Conservation (phyloP, 2,329 filamentous ascomycete species). For the Paraphoma sp. region DNA sequence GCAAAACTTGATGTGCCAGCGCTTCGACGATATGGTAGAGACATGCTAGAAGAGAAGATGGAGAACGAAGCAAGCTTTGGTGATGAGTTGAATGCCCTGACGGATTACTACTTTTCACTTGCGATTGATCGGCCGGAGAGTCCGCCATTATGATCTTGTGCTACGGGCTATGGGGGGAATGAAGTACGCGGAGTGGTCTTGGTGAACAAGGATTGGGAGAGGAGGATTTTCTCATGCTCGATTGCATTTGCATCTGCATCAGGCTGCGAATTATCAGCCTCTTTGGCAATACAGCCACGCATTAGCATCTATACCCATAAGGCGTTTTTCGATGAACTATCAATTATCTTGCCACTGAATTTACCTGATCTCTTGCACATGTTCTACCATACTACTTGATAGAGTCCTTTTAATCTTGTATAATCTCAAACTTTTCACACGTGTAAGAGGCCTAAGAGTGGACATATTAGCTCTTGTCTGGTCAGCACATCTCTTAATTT, state of each 20-base stretch:
- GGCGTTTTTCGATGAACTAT: neutral
- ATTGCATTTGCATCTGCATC: neutral
- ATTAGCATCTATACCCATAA: neutral
- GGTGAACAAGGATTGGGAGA: neutral
- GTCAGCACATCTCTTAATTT: too few species aligned
- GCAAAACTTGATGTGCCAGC: constrained; percentile 15
- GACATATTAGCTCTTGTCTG: too few species aligned
- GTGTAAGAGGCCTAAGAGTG: too few species aligned
- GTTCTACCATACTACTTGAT: too few species aligned
- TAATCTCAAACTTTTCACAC: too few species aligned
- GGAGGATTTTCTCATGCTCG: neutral
- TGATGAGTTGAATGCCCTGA: constrained; percentile 44
- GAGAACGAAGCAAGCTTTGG: constrained; percentile 29
- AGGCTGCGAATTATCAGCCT: neutral
- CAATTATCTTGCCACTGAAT: too few species aligned
- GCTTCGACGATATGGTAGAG: constrained; percentile 17
- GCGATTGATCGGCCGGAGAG: constrained; percentile 32
- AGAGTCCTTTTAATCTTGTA: too few species aligned
- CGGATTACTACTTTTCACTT: constrained; percentile 40
- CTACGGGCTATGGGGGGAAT: neutral
- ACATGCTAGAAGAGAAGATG: constrained; percentile 8
- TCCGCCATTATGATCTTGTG: constrained; percentile 19
- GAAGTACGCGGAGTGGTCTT: neutral
- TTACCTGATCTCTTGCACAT: too few species aligned
- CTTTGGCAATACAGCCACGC: neutral